Percentiles rank a stretch among this genome's conserved stretches.
Conservation (phyloP, 2,329 filamentous ascomycete species). For the Fusarium graminum region DNA sequence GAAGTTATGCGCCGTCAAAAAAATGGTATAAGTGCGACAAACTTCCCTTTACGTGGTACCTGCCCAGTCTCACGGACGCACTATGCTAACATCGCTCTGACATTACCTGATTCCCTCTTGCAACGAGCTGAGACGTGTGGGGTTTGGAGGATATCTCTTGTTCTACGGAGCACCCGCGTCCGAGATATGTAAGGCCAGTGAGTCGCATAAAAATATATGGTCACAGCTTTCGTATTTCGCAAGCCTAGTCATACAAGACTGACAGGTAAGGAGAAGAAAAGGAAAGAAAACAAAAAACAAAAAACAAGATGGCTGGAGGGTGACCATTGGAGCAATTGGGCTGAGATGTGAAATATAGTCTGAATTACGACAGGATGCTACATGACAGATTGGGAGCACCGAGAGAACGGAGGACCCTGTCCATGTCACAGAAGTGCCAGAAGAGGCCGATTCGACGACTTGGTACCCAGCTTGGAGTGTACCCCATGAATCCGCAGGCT, state of each 20-base stretch:
- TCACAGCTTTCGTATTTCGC: background rate
- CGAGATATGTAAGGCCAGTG: conserved; percentile 5
- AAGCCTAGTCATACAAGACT: background rate
- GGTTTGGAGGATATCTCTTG: conserved; percentile 13
- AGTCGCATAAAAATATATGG: conserved; percentile 10
- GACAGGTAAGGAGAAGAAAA: conserved; percentile 20
- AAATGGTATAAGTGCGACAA: conserved; percentile 21
- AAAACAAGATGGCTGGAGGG: conserved; percentile 28
- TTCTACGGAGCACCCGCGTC: conserved; percentile 15
- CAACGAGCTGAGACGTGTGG: conserved; percentile 34
- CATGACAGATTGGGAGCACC: conserved; percentile 40
- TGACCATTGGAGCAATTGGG: conserved; percentile 20
- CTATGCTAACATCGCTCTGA: conserved; percentile 17
- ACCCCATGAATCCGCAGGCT: conserved; percentile 21
- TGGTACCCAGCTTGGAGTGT: conserved; percentile 32
- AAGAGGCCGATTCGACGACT: conserved; percentile 27
- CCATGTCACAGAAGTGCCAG: conserved; percentile 32
- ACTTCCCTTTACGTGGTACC: conserved; percentile 24
- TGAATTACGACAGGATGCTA: conserved; percentile 8
- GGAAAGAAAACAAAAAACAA: too few relatives aligned
- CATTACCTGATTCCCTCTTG: conserved; percentile 18
- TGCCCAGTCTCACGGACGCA: conserved; percentile 16
- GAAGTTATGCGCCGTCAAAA: conserved; percentile 9
- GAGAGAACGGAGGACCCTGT: conserved; percentile 42
- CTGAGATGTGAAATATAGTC: conserved; percentile 7